Evolutionary conservation across 306 rosid genomes (phyloP).

Genomic region (Abrus precatorius): DNA sequence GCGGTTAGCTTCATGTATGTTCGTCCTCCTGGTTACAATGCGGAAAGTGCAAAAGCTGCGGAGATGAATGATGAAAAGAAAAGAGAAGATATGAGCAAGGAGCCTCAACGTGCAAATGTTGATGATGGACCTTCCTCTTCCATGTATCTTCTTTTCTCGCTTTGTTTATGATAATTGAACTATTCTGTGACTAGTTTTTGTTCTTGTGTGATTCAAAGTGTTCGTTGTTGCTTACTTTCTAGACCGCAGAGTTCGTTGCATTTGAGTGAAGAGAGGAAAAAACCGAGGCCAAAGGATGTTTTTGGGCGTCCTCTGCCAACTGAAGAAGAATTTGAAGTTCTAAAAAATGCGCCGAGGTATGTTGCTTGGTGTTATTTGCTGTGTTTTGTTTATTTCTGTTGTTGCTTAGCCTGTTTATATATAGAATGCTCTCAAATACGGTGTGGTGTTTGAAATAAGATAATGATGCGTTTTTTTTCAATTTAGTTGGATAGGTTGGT

Average conservation of each 20-base stretch:
- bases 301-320: slow-evolving; percentile 93
- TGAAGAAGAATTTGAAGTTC: slow-evolving; percentile 86
- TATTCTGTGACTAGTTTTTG: not conserved
- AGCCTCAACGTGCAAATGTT: slow-evolving; percentile 44
- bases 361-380: slow-evolving; percentile 29
- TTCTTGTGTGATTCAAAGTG: slow-evolving; percentile 11
- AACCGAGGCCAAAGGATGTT: slow-evolving; percentile 89
- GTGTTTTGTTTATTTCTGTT: not conserved
- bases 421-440: not conserved
- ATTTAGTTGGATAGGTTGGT: slow-evolving; percentile 25
- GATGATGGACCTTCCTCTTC: slow-evolving; percentile 62
- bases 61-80: slow-evolving; percentile 75
- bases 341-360: slow-evolving; percentile 94
- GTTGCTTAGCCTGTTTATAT: not conserved
- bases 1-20: slow-evolving; percentile 99
- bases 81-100: slow-evolving; percentile 55
- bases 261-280: slow-evolving; percentile 66
- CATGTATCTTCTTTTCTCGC: slow-evolving; percentile 47
- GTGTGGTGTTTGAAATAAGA: slow-evolving; percentile 7
- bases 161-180: not conserved
- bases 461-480: not conserved
- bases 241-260: slow-evolving; percentile 55
- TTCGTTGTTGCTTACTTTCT: slow-evolving; percentile 28
- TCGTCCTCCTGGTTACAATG: slow-evolving; percentile 94
- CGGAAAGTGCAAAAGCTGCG: slow-evolving; percentile 95